Base-by-base conservation (phyloP, 257 asterid species). In the Lycium ferocissimum region DNA sequence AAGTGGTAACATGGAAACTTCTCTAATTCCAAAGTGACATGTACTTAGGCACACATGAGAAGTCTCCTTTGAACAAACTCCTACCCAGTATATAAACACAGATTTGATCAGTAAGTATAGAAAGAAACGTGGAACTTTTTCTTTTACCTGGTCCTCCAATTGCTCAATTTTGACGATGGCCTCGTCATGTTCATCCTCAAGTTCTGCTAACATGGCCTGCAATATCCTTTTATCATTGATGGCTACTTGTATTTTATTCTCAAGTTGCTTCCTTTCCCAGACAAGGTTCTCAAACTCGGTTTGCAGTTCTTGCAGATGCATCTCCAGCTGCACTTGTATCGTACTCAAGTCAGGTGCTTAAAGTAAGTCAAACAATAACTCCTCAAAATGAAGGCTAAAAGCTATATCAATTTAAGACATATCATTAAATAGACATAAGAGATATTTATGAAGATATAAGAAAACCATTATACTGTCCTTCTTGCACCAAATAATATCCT, bases 111-210 rank as follows among this genome's bases (percentile, higher is more conserved):
- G 38, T 37, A 18, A 5, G 38, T 6, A 37, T 38, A 71, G n/a
- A 54, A 33, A 67, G 53, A 56, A 53, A 78, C 26, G 22, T 5
- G 65, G 17, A 8, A 82, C 43, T 76, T 26, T 43, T 20, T 26
- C 33, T 26, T 22, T 72, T 84, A 91, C 97, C 98, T 93, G 93
- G 43, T 40, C 85, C 83, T 90, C 88, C 72, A 93, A 84, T 20
- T 84, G 86, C 87, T 95, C 88, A 63, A 92, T 88, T 86, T 90
- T 90, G 80, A 67, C 66, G 59, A 93, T 85, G 69, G 94, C 93
- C 85, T 92, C 91, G 0, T 91, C 94, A 14, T 92, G 93, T 87
- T 93, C 94, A 47, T 89, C 92, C 65, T 95, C 94, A 17, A 95
- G 93, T 87, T 95, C 97, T 75, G 81, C 87, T 78, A 91, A 79